These are phyloP conservation scores for Paspalum notatum DNA, from an alignment of 176 grass and related monocot genomes.

Conservation along the genomic window DNA sequence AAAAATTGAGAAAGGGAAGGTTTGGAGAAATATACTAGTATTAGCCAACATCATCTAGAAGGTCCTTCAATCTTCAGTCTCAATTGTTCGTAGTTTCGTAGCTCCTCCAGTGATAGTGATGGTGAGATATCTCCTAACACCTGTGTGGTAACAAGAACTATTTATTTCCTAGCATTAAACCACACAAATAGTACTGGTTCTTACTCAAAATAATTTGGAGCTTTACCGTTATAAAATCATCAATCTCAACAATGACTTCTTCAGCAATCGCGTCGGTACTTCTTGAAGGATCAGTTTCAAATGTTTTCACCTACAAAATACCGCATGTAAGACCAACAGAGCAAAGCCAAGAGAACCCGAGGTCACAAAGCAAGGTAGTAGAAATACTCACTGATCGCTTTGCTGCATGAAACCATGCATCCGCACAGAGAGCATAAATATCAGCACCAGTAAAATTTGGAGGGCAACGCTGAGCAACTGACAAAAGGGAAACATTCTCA, in stretches of 20 bases:
- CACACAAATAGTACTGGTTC: not conserved
- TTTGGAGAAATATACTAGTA: not conserved
- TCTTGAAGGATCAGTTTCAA: conserved; percentile 51
- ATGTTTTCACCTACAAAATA: conserved; percentile 45
- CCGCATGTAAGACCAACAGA: conserved; percentile 6
- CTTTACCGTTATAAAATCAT: conserved; percentile 84
- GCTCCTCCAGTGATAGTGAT: conserved; percentile 66
- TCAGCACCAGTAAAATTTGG: conserved; percentile 97
- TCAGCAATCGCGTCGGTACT: conserved; percentile 51
- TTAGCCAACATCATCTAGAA: conserved; percentile 48
- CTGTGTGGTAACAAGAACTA: conserved; percentile 36
- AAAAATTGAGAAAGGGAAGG: not conserved
- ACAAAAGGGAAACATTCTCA: conserved; percentile 78
- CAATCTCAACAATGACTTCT: conserved; percentile 67
- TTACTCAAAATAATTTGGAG: conserved; percentile 9
- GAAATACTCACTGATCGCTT: conserved; percentile 64
- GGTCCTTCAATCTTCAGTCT: conserved; percentile 79
- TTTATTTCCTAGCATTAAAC: not conserved
- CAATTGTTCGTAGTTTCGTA: conserved; percentile 65
- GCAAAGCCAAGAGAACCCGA: not conserved
- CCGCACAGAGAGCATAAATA: conserved; percentile 90
- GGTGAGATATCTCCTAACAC: conserved; percentile 73
- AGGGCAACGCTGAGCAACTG: conserved; percentile 78
- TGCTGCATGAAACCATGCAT: conserved; percentile 98
- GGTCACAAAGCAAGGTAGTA: not conserved